These are phyloP conservation scores for Penicillium glabrum DNA, from an alignment of 2,329 filamentous ascomycete species.

Conservation along the genomic window DNA sequence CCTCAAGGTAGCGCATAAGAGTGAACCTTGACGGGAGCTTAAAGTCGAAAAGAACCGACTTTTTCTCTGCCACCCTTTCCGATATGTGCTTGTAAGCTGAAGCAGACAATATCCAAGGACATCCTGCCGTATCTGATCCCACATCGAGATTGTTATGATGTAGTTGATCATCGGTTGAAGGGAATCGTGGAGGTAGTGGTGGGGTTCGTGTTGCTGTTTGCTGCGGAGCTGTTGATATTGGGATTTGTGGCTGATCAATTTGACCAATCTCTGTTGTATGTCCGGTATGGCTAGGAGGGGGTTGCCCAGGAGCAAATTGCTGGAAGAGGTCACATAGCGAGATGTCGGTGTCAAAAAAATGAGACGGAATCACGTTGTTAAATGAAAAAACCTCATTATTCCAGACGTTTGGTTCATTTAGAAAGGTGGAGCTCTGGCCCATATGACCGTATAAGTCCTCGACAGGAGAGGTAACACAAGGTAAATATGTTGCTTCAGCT, in stretches of 20 bases:
- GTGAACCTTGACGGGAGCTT: not conserved
- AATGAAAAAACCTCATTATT: not conserved
- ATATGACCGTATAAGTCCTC: not conserved
- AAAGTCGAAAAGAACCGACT: not conserved
- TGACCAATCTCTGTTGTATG: no score
- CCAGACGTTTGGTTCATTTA: not conserved
- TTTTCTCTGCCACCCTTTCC: not conserved
- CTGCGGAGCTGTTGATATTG: not conserved
- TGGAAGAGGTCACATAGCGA: not conserved
- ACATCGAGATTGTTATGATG: not conserved
- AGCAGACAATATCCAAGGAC: not conserved
- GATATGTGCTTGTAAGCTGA: not conserved
- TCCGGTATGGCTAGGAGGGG: no score
- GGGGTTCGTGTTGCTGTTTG: not conserved
- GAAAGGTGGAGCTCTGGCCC: no score
- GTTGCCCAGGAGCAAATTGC: not conserved
- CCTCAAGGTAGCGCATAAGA: not conserved
- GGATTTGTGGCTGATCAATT: no score
- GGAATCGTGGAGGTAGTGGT: not conserved
- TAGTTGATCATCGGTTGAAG: not conserved
- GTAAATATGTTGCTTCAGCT: no score
- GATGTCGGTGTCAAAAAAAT: not conserved
- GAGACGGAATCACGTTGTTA: not conserved
- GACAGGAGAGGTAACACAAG: not conserved
- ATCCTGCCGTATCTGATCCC: not conserved